A percentile compares a stretch with the other conserved stretches of the same genome.
phyloP scores from a whole-genome alignment of 2,329 filamentous ascomycete species.

The Triangularia setosa region DNA sequence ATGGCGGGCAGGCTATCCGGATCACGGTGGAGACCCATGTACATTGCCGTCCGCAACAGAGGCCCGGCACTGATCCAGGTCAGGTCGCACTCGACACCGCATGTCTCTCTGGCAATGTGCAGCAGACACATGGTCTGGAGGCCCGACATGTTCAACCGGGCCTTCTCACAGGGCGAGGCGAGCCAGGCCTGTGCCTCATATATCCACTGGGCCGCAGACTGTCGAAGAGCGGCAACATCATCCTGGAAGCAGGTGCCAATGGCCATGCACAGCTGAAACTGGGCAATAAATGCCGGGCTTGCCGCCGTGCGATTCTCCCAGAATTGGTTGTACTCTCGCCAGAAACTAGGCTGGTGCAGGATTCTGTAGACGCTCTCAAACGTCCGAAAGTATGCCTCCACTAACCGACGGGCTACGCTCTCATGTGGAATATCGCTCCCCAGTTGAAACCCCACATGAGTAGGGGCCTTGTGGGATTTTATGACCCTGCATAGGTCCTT shows the following conservation, averaged over 20 bases:
- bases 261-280: conserved; percentile 51
- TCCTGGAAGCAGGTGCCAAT: conserved; percentile 48
- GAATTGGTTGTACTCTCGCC: conserved; percentile 48
- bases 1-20: conserved; percentile 47
- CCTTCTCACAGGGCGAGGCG: conserved; percentile 44
- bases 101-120: conserved; percentile 45
- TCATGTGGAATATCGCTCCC: conserved; percentile 45
- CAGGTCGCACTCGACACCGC: conserved; percentile 46
- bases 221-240: conserved; percentile 40
- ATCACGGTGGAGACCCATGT: conserved; percentile 57
- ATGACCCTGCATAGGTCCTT: conserved; percentile 51
- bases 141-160: conserved; percentile 43
- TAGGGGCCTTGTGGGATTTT: conserved; percentile 45
- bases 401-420: conserved; percentile 42
- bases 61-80: conserved; percentile 50
- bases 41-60: conserved; percentile 51
- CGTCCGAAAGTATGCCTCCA: conserved; percentile 47
- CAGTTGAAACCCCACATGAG: conserved; percentile 36
- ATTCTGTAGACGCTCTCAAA: conserved; percentile 53
- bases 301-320: conserved; percentile 42
- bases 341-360: conserved; percentile 55
- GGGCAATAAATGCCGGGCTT: conserved; percentile 45
- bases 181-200: conserved; percentile 52
- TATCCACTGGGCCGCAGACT: conserved; percentile 46
- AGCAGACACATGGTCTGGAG: conserved; percentile 53